Evolutionary conservation across 306 rosid species (phyloP).

Genomic region (Cucurbita moschata): DNA sequence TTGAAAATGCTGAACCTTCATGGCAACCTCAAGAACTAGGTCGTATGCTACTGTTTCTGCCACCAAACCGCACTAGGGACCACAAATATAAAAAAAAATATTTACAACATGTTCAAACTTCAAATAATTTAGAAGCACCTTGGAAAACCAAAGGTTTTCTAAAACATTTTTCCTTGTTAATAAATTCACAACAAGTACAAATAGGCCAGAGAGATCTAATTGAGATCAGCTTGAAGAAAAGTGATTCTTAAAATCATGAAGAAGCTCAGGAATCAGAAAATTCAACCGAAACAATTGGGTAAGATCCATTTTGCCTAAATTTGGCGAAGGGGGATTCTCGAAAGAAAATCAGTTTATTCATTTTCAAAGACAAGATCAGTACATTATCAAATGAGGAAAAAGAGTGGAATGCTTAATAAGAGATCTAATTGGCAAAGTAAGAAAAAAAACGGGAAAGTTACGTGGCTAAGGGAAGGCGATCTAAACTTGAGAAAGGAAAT

Average conservation of each 20-base stretch:
- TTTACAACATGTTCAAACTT: not conserved
- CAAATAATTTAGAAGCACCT: not conserved
- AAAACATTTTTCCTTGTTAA: not conserved
- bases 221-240: not conserved
- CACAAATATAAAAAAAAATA: not conserved
- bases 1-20: constrained; percentile 86
- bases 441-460: not conserved
- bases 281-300: not conserved
- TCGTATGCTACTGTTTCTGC: constrained; percentile 98
- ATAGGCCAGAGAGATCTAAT: not conserved
- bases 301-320: not conserved
- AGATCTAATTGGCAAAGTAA: not conserved
- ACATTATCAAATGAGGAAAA: not conserved
- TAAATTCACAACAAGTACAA: not conserved
- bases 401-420: not conserved
- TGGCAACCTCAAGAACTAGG: constrained; percentile 75
- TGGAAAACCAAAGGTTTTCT: too few species aligned
- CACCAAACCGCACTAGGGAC: constrained; percentile 66
- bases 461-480: not conserved
- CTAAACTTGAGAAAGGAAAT: not conserved
- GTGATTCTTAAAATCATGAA: not conserved
- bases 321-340: not conserved
- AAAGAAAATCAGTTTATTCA: not conserved
- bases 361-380: not conserved
- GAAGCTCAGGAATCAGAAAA: not conserved